Base-by-base conservation (phyloP, 2,329 filamentous ascomycete species). In the Hysterium pulicare region DNA sequence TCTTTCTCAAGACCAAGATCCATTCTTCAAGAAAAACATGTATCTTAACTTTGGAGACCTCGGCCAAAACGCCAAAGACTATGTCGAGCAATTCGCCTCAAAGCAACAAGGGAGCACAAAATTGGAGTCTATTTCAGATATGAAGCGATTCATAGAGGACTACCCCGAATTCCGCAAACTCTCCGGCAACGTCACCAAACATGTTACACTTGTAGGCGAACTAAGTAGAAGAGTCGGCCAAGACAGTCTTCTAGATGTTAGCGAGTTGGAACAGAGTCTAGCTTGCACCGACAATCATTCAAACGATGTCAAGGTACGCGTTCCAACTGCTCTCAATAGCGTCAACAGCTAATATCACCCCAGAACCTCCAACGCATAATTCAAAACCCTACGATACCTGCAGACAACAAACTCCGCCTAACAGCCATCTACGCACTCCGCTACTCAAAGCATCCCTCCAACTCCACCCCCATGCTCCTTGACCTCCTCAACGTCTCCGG, bases 11-110 rank as follows among this genome's bases (percentile, higher is more conserved):
- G 93, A 98, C 50, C 93, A 98, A 68, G 93, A 98, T 59, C 90
- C 93, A 0, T 98, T 98, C 71, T 98, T 98, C 74, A 96, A 85
- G 69, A 96, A 96, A 73, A 97, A 97, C 68, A 97, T 97, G 90
- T 97, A 90, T 55, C 80, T 95, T 58, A 97, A 97, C 64, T 98
- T 97, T 66, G 90, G 91, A 41, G 90, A 97, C 54, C 77, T 98
- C 5, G 90, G 93, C 9, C 87, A 91, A 31, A 96, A 94, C 55
- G 95, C 96, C 62, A 97, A 97, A 67, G 90, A 96, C 78, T 98
- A 98, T 57, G 93, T 98, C 42, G 90, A 95, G 62, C 93, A 97
- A 62, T 98, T 97, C 61, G 93, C 97, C 57, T 89, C 87, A 10
- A 96, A 95, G 66, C 95, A 91, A n/a, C 91, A 97, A 62, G 95